phyloP scores from a whole-genome alignment of 176 grass and related monocot species.

The Panicum miliaceum region DNA sequence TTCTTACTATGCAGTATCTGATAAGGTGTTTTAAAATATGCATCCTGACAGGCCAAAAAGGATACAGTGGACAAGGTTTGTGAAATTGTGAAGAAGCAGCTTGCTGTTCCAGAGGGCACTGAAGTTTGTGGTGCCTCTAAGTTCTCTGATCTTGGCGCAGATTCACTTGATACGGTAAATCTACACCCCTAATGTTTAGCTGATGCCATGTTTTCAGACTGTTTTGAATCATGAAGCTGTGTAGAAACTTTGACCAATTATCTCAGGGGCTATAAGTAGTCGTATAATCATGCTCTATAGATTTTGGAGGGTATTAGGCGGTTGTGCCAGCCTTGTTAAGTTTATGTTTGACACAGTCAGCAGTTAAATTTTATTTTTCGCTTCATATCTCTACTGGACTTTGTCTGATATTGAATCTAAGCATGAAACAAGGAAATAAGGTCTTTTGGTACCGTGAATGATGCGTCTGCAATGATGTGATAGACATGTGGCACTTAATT shows the following conservation, averaged over 20 bases:
- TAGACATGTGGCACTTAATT: not conserved
- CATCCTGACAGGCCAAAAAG: constrained; percentile 50
- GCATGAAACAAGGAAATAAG: not conserved
- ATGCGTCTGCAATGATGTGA: not conserved
- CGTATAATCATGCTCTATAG: not conserved
- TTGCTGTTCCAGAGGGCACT: constrained; percentile 55
- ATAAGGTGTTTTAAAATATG: not conserved
- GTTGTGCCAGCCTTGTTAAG: not conserved
- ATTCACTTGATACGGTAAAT: constrained; percentile 71
- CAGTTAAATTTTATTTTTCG: not conserved
- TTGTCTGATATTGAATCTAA: not conserved
- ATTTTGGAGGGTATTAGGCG: not conserved
- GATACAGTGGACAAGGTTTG: constrained; percentile 69
- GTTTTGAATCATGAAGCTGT: not conserved
- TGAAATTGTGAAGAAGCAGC: constrained; percentile 71
- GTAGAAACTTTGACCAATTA: not conserved
- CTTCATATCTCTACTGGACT: not conserved
- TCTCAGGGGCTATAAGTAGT: not conserved
- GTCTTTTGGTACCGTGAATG: not conserved
- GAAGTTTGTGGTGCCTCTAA: constrained; percentile 51
- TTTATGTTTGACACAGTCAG: too few species aligned
- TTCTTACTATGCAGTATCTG: not conserved
- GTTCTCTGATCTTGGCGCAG: constrained; percentile 66
- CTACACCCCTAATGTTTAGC: not conserved
- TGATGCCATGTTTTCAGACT: not conserved